Conservation (phyloP, 2,329 filamentous ascomycete genomes). For the Penicillium sumatraense region DNA sequence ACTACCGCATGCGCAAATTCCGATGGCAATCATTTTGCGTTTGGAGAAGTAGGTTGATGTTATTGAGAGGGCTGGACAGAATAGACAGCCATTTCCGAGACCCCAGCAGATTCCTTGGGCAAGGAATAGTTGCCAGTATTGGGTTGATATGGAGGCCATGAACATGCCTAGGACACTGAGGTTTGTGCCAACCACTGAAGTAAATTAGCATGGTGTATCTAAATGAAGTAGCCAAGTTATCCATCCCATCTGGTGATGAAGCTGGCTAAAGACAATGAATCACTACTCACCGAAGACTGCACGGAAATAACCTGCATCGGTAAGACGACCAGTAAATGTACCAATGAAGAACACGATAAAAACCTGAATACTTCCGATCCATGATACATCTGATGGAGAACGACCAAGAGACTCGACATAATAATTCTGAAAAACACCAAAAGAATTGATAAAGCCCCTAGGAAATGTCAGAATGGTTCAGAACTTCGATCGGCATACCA, state of each 20-base stretch:
- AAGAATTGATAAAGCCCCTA: neutral
- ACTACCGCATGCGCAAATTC: neutral
- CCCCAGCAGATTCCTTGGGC: neutral
- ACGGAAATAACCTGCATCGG: neutral
- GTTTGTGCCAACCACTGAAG: no score
- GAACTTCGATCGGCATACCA: no score
- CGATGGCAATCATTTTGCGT: neutral
- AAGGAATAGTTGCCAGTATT: neutral
- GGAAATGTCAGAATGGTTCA: no score
- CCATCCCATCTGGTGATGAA: no score
- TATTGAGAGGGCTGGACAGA: neutral
- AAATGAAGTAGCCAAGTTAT: no score
- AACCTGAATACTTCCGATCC: neutral
- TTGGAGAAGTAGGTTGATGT: neutral
- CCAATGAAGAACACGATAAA: neutral
- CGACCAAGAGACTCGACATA: neutral
- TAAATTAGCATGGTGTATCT: no score
- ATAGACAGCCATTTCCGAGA: neutral
- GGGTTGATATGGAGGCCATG: no score
- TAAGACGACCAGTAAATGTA: neutral
- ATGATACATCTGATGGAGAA: neutral
- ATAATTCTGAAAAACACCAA: neutral
- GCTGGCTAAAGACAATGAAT: neutral
- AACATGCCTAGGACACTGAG: no score
- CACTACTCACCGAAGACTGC: neutral